Conservation (phyloP, 257 asterid genomes). For the Paulownia fortunei region DNA sequence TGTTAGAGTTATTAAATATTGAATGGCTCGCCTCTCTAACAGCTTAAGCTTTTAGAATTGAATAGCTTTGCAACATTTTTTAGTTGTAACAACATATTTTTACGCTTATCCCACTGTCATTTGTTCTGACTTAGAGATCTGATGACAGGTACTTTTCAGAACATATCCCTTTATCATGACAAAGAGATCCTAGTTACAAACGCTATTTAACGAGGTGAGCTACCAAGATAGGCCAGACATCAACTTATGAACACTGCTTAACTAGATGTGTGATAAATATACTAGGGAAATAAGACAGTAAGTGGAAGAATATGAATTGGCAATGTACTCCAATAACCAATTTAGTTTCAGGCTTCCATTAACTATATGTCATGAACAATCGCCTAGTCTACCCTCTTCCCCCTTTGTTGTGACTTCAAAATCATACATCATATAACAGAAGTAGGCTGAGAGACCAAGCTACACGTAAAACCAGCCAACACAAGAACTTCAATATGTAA, state of each 20-base stretch:
- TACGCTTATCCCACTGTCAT: background rate
- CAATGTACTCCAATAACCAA: slow-evolving; percentile 8
- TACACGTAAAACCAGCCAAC: background rate
- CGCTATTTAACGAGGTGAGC: background rate
- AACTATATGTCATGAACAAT: slow-evolving; percentile 15
- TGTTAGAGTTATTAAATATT: background rate
- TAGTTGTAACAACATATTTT: background rate
- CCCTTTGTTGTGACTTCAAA: background rate
- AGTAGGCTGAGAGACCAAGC: slow-evolving; percentile 21
- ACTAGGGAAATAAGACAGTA: background rate
- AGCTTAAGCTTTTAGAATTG: background rate
- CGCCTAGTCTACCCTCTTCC: background rate
- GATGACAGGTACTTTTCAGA: background rate
- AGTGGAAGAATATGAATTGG: background rate
- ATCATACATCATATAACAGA: background rate
- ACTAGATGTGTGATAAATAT: background rate
- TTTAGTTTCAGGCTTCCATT: slow-evolving; percentile 8
- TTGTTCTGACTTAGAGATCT: slow-evolving; percentile 13
- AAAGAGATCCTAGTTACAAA: slow-evolving; percentile 5
- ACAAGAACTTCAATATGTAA: background rate
- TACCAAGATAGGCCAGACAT: slow-evolving; percentile 13
- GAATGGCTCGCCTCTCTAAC: background rate
- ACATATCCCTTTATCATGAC: slow-evolving; percentile 1
- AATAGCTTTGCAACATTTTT: background rate
- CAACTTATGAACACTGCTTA: slow-evolving; percentile 19